A percentile compares a stretch with the other conserved stretches of the same genome.
phyloP scores from a whole-genome alignment of 2,329 filamentous ascomycete species.

The Nothomitra cinnamomea region DNA sequence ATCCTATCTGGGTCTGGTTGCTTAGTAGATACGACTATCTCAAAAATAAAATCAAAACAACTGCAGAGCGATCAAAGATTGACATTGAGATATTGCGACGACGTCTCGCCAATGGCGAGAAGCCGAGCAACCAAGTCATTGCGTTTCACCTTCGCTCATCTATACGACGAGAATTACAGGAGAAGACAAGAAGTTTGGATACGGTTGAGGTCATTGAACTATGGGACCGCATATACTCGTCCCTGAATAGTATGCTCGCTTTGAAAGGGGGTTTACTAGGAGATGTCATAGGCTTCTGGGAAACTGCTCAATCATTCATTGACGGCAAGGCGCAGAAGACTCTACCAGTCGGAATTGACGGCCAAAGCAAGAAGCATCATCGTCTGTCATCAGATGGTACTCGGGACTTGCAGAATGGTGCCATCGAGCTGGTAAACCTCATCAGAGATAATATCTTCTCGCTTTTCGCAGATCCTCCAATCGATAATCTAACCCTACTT shows the following conservation, averaged over 20 bases:
- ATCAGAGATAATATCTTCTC: constrained; percentile 62
- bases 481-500: constrained; percentile 76
- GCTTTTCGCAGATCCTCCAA: constrained; percentile 76
- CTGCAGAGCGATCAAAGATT: constrained; percentile 71
- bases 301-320: constrained; percentile 78
- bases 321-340: constrained; percentile 66
- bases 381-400: constrained; percentile 56
- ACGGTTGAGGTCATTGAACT: constrained; percentile 67
- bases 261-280: constrained; percentile 61
- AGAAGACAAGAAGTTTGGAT: constrained; percentile 51
- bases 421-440: constrained; percentile 65
- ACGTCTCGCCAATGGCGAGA: constrained; percentile 56
- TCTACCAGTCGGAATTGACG: constrained; percentile 65
- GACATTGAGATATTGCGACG: constrained; percentile 86
- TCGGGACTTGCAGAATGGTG: constrained; percentile 55
- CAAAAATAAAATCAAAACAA: constrained; percentile 65
- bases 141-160: constrained; percentile 63
- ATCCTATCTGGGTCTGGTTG: constrained; percentile 93
- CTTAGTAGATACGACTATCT: constrained; percentile 77
- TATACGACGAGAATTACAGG: constrained; percentile 44
- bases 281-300: constrained; percentile 88
- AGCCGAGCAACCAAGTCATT: constrained; percentile 49
- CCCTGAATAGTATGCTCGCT: constrained; percentile 58
- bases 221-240: constrained; percentile 76
- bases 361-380: constrained; percentile 67